Conservation (phyloP, 2,329 filamentous ascomycete genomes). For the Cordyceps cateniannulata region DNA sequence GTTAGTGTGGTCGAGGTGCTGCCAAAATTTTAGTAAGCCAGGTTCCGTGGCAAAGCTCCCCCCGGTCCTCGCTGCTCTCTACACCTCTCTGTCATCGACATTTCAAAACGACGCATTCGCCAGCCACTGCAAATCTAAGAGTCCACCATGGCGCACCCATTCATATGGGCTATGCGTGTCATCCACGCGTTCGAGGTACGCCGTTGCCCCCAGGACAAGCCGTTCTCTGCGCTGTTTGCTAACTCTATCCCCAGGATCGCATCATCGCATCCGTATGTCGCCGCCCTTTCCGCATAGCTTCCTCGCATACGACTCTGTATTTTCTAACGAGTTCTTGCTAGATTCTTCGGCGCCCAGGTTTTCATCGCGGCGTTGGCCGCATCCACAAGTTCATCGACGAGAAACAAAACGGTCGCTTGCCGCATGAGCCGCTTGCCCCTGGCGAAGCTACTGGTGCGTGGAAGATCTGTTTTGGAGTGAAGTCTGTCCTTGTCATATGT, state of each 20-base stretch:
- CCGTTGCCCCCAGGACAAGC: no score
- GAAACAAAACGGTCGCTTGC: constrained; percentile 40
- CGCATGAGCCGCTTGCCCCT: constrained; percentile 42
- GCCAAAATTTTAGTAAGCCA: neutral
- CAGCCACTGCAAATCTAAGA: neutral
- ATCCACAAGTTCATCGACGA: constrained; percentile 47
- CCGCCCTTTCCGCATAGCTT: neutral
- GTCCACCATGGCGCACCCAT: constrained; percentile 24
- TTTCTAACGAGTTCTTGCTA: constrained; percentile 18
- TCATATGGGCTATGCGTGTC: constrained; percentile 27
- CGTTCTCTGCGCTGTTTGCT: neutral
- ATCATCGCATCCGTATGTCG: constrained; percentile 27
- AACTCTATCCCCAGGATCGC: constrained; percentile 21
- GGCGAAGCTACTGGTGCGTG: constrained; percentile 46
- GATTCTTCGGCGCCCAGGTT: constrained; percentile 45
- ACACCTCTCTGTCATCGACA: neutral
- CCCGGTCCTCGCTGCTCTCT: no score
- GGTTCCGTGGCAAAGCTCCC: no score
- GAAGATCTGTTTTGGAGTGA: neutral
- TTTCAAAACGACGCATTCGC: neutral
- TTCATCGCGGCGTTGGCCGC: constrained; percentile 46
- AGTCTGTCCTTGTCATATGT: neutral
- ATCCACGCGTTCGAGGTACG: constrained; percentile 29
- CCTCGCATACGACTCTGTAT: neutral
- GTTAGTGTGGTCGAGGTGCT: neutral